Percentiles rank a stretch among this genome's conserved stretches.
Evolutionary conservation across 495 filamentous ascomycete genomes (phyloP).

Genomic region (Hyaloscypha finlandica): DNA sequence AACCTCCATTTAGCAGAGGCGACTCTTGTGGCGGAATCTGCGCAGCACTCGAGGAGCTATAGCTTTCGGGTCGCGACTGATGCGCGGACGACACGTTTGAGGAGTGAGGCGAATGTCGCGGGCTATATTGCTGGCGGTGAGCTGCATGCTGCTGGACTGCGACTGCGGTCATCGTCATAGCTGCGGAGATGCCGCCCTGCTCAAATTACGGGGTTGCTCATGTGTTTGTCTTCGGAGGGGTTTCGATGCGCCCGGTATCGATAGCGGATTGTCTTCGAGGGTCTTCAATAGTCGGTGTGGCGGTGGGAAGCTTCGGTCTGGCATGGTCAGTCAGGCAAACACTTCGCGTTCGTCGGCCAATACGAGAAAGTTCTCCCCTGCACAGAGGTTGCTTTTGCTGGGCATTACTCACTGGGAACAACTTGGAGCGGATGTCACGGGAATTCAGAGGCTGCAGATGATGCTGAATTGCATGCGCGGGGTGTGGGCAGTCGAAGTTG

Average conservation of each 20-base stretch:
- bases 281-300: conserved; percentile 12
- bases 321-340: conserved; percentile 24
- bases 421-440: not conserved
- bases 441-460: not conserved
- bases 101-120: conserved; percentile 31
- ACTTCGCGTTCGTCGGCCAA: conserved; percentile 8
- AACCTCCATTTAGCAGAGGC: conserved; percentile 22
- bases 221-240: not conserved
- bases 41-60: conserved; percentile 27
- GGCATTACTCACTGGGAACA: not conserved
- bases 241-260: not conserved
- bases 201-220: conserved; percentile 18
- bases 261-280: not conserved
- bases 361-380: not conserved
- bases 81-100: conserved; percentile 29
- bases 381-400: not conserved
- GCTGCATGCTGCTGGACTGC: conserved; percentile 28
- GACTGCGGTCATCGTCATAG: conserved; percentile 33
- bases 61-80: conserved; percentile 49
- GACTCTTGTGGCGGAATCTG: conserved; percentile 23
- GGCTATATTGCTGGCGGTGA: conserved; percentile 30
- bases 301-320: conserved; percentile 11
- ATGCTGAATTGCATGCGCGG: not conserved
- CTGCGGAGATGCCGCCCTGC: conserved; percentile 19
- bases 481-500: not conserved